Base-by-base conservation (phyloP, 2,329 filamentous ascomycete species). In the Nothophoma quercina region DNA sequence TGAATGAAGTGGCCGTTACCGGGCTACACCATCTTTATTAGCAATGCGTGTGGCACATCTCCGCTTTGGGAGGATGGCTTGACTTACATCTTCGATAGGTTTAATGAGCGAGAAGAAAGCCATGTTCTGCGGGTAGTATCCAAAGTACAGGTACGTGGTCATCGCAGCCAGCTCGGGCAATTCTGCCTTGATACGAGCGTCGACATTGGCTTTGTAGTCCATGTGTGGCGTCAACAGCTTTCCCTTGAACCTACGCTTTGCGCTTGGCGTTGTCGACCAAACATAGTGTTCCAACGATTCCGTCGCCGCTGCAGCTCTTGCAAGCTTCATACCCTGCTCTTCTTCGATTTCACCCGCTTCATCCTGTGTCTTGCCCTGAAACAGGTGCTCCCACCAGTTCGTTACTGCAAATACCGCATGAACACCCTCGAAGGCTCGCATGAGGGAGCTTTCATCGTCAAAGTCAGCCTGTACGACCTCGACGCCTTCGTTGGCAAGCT, bases 201-300 rank as follows among this genome's bases (percentile, higher is more conserved):
- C 76, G 5, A 78, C 68, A 1, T 64, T 63, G 19, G 71, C 71
- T 58, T 81, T 81, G 54, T 65, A 72, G n/a, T 75, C 76, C 53
- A 77, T 78, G 51, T 81, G 77, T 1, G 77, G 74, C 0, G 78
- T 68, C 4, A 62, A 28, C 2, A 63, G 50, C 39, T 72, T 70
- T 0, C 77, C 76, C 0, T 56, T 51, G 5, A 69, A 70, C 13
- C 74, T 64, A 10, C 51, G 58, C 26, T 56, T 61, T 5, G 69
- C 62, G 28, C 73, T 70, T 1, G 78, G 78, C 5, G 78, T 67
- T 0, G 78, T 80, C 7, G 74, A 78, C 77, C 77, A 80, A 46
- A 81, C 68, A 58, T 75, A 81, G 53, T 80, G 77, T 46, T 77
- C 64, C 1, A 81, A 68, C 0, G 75, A 73, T 0, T 59, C 12